Percentiles rank a stretch among this genome's conserved stretches.
phyloP scores from a whole-genome alignment of 2,329 filamentous ascomycete genomes.

The Aspergillus udagawae region DNA sequence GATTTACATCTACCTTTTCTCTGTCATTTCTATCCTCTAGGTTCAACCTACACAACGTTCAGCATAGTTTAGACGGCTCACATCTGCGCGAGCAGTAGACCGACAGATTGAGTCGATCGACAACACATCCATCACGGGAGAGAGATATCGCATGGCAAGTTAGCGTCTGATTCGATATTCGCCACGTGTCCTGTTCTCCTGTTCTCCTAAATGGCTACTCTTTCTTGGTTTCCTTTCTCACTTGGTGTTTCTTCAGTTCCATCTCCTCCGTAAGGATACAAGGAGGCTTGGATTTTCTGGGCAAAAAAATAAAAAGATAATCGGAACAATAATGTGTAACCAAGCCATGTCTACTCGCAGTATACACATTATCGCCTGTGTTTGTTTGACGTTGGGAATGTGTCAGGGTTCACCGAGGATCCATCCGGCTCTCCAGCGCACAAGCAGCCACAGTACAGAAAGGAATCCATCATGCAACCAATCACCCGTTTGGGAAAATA shows the following conservation, averaged over 20 bases:
- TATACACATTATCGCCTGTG: background rate
- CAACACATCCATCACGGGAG: slow-evolving; percentile 6
- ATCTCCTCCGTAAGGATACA: background rate
- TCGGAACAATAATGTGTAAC: background rate
- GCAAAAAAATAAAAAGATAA: background rate
- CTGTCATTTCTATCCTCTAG: background rate
- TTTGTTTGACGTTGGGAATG: slow-evolving; percentile 1
- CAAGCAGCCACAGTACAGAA: background rate
- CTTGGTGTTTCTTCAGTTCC: background rate
- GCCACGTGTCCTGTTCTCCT: background rate
- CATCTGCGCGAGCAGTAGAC: background rate
- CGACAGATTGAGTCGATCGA: slow-evolving; percentile 1
- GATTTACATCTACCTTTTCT: background rate
- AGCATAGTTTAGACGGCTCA: background rate
- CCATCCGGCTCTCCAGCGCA: background rate
- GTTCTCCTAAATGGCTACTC: background rate
- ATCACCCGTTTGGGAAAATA: background rate
- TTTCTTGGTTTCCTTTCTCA: slow-evolving; percentile 1
- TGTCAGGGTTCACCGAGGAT: background rate
- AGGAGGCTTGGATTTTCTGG: background rate
- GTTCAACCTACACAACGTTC: background rate
- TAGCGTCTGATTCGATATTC: background rate
- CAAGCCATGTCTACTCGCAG: background rate
- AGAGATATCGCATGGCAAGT: background rate
- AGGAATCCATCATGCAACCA: background rate